phyloP scores from a whole-genome alignment of 345 rosid species.

The Noccaea caerulescens region DNA sequence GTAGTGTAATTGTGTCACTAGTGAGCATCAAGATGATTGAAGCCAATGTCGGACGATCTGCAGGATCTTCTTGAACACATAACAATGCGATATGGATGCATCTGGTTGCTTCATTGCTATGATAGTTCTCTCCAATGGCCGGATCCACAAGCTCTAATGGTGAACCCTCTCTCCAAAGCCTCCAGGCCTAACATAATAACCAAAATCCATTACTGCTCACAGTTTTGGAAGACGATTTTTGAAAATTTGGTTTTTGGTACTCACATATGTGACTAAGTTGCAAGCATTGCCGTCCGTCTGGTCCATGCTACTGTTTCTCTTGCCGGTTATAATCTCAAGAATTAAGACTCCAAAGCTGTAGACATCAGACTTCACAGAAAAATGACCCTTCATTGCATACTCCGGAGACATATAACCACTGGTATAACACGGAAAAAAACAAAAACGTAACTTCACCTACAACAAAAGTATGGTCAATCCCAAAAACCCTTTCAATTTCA shows the following conservation, averaged over 20 bases:
- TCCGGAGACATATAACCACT: slow-evolving; percentile 1
- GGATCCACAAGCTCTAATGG: slow-evolving; percentile 13
- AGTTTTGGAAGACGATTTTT: background rate
- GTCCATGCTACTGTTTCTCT: background rate
- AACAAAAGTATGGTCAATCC: background rate
- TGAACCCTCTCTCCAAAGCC: slow-evolving; percentile 16
- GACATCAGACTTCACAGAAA: background rate
- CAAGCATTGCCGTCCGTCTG: background rate
- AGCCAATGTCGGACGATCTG: background rate
- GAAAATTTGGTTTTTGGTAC: background rate
- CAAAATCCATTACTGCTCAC: background rate
- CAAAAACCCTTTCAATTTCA: background rate
- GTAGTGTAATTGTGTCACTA: slow-evolving; percentile 1
- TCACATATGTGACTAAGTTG: slow-evolving; percentile 19
- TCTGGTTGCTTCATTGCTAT: background rate
- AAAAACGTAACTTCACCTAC: background rate
- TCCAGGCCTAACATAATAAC: slow-evolving; percentile 14
- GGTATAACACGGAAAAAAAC: background rate
- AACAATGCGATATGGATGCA: background rate
- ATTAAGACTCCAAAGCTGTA: background rate
- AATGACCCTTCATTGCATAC: slow-evolving; percentile 3
- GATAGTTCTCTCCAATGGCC: background rate
- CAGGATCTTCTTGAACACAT: background rate
- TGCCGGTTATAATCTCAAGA: background rate
- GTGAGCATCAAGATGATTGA: slow-evolving; percentile 7